A percentile compares a stretch with the other conserved stretches of the same genome.
Conservation (phyloP, 2,329 filamentous ascomycete genomes). For the Podosphaera fusca region DNA sequence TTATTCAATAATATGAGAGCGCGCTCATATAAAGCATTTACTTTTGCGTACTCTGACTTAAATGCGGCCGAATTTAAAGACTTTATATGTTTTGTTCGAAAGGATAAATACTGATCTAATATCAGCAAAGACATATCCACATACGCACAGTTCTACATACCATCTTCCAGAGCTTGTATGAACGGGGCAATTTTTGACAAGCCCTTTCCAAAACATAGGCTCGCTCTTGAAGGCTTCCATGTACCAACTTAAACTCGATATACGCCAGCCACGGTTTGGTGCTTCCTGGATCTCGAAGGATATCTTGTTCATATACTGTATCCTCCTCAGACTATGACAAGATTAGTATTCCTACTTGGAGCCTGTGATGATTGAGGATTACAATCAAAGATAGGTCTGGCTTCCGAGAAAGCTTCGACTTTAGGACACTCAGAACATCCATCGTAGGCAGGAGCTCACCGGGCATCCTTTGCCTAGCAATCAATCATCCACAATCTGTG, state of each 20-base stretch:
- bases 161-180: conserved; percentile 97
- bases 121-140: not conserved
- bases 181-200: conserved; percentile 70
- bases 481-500: not conserved
- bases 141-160: conserved; percentile 20
- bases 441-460: conserved; percentile 17
- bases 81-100: conserved; percentile 59
- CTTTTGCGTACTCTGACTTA: conserved; percentile 66
- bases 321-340: conserved; percentile 54
- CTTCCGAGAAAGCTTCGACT: conserved; percentile 13
- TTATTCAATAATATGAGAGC: conserved; percentile 89
- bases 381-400: conserved; percentile 18
- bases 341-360: conserved; percentile 5
- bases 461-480: conserved; percentile 15
- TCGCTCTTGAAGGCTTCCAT: conserved; percentile 69
- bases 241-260: conserved; percentile 69
- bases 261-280: conserved; percentile 92
- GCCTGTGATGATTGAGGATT: conserved; percentile 4
- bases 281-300: conserved; percentile 62
- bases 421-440: conserved; percentile 14
- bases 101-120: conserved; percentile 48
- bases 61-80: conserved; percentile 66
- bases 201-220: conserved; percentile 74
- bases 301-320: conserved; percentile 87
- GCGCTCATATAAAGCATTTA: conserved; percentile 84